Percentiles rank a stretch among this genome's conserved stretches.
phyloP scores from a whole-genome alignment of 2,329 filamentous ascomycete species.

The Aspergillus fumigatiaffinis region DNA sequence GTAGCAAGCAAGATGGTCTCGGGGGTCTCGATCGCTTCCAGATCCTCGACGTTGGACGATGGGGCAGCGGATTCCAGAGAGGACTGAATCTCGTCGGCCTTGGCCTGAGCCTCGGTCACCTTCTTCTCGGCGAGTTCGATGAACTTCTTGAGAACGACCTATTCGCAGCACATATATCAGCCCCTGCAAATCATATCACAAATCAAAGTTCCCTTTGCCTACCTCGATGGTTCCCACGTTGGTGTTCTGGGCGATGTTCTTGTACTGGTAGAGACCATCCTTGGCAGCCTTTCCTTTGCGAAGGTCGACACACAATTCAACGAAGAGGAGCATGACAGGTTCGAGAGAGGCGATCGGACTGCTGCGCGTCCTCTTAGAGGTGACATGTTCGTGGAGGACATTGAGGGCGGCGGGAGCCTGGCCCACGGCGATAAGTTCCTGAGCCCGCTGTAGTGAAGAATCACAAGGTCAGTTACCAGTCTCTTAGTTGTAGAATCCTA shows the following conservation, averaged over 20 bases:
- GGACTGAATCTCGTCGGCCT: conserved; percentile 92
- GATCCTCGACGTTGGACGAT: conserved; percentile 78
- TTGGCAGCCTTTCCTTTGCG: conserved; percentile 98
- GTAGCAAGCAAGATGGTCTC: conserved; percentile 97
- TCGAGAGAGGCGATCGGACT: conserved; percentile 93
- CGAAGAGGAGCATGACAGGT: conserved; percentile 96
- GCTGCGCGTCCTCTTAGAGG: conserved; percentile 95
- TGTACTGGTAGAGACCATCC: conserved; percentile 98
- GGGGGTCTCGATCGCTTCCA: conserved; percentile 94
- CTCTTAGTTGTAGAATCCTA: background rate
- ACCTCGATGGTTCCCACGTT: conserved; percentile 98
- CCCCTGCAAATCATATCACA: background rate
- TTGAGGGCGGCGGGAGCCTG: conserved; percentile 89
- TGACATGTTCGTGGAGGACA: conserved; percentile 98
- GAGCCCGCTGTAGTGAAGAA: conserved; percentile 61
- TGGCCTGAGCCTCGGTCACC: conserved; percentile 90
- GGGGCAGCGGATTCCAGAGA: conserved; percentile 71
- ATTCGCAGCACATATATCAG: conserved; percentile 14
- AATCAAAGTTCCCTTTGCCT: conserved; percentile 19
- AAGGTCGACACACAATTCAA: conserved; percentile 93
- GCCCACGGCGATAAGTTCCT: conserved; percentile 97
- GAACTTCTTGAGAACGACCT: conserved; percentile 94
- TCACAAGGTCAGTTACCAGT: conserved; percentile 7
- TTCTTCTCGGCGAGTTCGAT: conserved; percentile 96
- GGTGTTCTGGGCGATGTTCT: conserved; percentile 99